Base-by-base conservation (phyloP, 202 grass and related monocot genomes). In the Dendrocalamus latiflorus region DNA sequence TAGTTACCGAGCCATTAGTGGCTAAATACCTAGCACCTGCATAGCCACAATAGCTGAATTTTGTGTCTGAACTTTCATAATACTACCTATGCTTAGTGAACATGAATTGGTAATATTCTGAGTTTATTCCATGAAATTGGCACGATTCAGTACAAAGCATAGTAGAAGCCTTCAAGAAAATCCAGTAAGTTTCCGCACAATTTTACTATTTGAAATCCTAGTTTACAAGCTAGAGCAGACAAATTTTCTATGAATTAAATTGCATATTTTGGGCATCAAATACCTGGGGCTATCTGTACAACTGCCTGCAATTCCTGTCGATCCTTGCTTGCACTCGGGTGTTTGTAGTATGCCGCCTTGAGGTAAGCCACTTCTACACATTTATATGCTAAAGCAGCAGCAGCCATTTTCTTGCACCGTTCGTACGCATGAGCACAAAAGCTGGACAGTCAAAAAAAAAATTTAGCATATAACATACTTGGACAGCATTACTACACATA, bases 281-380 rank as follows among this genome's bases (percentile, higher is more conserved):
- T 88, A 88, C 86, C 86, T 68, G 60, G 87, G 54, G 60, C 68
- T 42, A 77, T 92, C 61, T 91, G 89, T 62, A 90, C 76, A 83
- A 75, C 75, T 25, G 63, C 70, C 83, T 92, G 91, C 47, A 97
- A 59, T 67, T 87, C 94, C 57, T 92, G 89, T 58, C 43, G 71
- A 71, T 92, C 91, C 59, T 91, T 93, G 49, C 26, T 83, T 64
- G 89, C 87, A 80, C 65, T 75, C 21, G 72, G 87, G 85, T 90
- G 65, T 87, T 93, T 97, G 68, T 79, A 97, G 69, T 86, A 97
- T 71, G 94, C 91, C 66, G 83, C 79, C 66, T 94, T 94, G 69
- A 97, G 71, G 65, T 97, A 92, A 66, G 94, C 91, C 51, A 97
- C 94, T 89, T 92, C 94, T 25, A 92, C 91, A 91, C 94, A 97